These are phyloP conservation scores for Ceratocystis alfenasii DNA, from an alignment of 2,329 filamentous ascomycete species.

Conservation along the genomic window DNA sequence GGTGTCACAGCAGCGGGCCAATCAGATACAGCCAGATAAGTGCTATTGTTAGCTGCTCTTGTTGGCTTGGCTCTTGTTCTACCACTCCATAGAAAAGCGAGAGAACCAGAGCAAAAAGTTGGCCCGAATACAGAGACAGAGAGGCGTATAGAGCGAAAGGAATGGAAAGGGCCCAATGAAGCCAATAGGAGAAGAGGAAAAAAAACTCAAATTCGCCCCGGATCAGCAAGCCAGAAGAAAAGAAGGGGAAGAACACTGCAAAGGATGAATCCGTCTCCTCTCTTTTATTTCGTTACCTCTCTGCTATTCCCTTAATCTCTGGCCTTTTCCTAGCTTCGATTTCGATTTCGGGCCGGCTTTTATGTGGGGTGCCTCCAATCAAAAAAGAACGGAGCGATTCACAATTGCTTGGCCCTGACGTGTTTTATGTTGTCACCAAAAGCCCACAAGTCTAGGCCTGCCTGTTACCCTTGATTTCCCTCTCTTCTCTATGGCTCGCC, in stretches of 20 bases:
- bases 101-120: not conserved
- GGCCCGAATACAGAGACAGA: slow-evolving; percentile 3
- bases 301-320: slow-evolving; percentile 1
- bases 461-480: not conserved
- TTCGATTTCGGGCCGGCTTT: slow-evolving; percentile 8
- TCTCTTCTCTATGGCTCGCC: not conserved
- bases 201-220: not conserved
- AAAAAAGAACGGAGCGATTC: not conserved
- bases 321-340: not conserved
- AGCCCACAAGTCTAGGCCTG: not conserved
- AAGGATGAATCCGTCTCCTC: not conserved
- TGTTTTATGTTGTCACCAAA: slow-evolving; percentile 5
- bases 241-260: not conserved
- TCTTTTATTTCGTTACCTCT: slow-evolving; percentile 3
- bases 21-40: not conserved
- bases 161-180: not conserved
- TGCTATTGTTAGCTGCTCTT: not conserved
- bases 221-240: not conserved
- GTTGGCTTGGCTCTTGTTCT: not conserved
- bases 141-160: not conserved
- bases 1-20: not conserved
- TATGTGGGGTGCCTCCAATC: not conserved
- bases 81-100: not conserved
- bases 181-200: not conserved
- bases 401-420: not conserved